phyloP scores from a whole-genome alignment of 2,329 filamentous ascomycete species.

The Paecilomyces fulvus region DNA sequence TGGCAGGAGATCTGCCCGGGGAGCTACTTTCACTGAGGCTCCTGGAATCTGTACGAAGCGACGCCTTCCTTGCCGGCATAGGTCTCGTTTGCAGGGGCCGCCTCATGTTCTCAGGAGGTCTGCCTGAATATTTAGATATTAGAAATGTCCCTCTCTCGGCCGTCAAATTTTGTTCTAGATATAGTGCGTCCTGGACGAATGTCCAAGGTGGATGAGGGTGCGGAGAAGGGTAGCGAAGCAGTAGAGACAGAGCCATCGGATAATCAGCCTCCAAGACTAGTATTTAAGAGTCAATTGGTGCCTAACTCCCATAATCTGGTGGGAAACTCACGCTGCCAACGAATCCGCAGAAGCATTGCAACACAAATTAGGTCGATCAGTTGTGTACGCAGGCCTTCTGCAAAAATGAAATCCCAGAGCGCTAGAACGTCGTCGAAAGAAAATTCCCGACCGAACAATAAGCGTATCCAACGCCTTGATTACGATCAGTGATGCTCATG shows the following conservation, averaged over 20 bases:
- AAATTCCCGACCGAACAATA: constrained; percentile 90
- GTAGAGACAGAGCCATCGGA: constrained; percentile 68
- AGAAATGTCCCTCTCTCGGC: constrained; percentile 35
- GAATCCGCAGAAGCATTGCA: constrained; percentile 83
- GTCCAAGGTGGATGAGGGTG: constrained; percentile 60
- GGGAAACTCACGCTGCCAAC: constrained; percentile 66
- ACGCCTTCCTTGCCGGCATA: constrained; percentile 11
- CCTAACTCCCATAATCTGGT: neutral
- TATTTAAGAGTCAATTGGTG: neutral
- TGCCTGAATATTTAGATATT: constrained; percentile 40
- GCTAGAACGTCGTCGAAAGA: constrained; percentile 73
- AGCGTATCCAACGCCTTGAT: constrained; percentile 76
- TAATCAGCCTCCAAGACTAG: constrained; percentile 68
- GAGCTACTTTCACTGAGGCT: constrained; percentile 21
- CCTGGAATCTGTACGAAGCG: constrained; percentile 21
- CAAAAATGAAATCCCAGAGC: constrained; percentile 88
- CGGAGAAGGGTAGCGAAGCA: constrained; percentile 75
- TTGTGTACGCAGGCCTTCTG: constrained; percentile 69
- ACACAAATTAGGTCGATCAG: constrained; percentile 87
- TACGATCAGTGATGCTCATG: constrained; percentile 6
- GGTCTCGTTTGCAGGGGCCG: constrained; percentile 13
- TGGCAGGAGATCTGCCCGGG: constrained; percentile 28
- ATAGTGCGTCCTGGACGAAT: constrained; percentile 76
- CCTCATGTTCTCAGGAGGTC: constrained; percentile 28
- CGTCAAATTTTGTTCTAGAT: constrained; percentile 37